Evolutionary conservation across 805 yeast genomes (phyloP).

Genomic region (Spathaspora arborariae): DNA sequence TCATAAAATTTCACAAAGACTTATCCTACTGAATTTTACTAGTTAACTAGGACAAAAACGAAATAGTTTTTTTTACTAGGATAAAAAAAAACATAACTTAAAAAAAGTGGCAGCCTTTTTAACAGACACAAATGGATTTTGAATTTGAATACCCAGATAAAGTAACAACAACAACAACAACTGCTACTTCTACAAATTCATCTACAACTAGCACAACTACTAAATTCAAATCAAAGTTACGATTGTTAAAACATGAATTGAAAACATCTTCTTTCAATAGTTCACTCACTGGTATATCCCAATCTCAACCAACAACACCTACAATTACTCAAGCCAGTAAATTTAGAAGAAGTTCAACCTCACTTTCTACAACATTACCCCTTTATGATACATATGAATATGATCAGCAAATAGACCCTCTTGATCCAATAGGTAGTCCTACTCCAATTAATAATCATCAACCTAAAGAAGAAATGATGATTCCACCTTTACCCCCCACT

Average conservation of each 20-base stretch:
- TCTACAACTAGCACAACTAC: background rate
- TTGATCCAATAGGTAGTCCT: background rate
- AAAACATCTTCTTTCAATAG: background rate
- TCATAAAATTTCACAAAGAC: background rate
- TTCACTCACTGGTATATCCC: background rate
- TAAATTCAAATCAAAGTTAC: background rate
- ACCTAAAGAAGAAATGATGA: constrained; percentile 1
- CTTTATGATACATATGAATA: background rate
- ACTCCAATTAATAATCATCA: background rate
- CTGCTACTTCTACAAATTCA: too few relatives aligned
- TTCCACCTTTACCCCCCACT: constrained; percentile 3
- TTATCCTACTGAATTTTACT: background rate
- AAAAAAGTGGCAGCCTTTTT: background rate
- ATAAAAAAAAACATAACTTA: too few relatives aligned
- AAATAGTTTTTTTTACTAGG: too few relatives aligned
- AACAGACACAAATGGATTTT: background rate
- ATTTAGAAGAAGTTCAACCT: background rate
- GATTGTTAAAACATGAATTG: constrained; percentile 1
- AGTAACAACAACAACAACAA: background rate
- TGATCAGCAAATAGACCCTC: background rate
- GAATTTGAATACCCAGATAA: background rate
- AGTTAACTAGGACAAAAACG: too few relatives aligned
- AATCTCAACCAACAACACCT: background rate
- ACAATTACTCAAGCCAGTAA: background rate
- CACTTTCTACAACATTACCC: background rate